These are phyloP conservation scores for Colletotrichum somersetense DNA, from an alignment of 2,329 filamentous ascomycete species.

Conservation along the genomic window DNA sequence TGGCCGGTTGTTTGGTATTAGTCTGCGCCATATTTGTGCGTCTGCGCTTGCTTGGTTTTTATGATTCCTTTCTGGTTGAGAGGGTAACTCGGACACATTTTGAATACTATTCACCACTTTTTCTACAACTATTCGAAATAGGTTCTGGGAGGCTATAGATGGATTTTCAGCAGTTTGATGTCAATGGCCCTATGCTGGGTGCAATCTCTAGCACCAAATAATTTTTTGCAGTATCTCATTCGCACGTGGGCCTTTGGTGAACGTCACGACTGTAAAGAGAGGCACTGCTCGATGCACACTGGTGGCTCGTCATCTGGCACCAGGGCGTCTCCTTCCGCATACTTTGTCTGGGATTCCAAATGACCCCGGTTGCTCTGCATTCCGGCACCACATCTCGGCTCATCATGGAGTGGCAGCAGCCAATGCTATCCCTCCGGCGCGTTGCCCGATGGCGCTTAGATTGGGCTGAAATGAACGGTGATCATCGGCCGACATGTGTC, in stretches of 20 bases:
- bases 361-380: conserved; percentile 1
- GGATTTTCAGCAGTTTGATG: conserved; percentile 35
- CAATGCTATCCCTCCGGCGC: background rate
- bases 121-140: background rate
- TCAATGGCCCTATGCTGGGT: conserved; percentile 12
- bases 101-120: background rate
- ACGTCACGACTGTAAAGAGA: background rate
- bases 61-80: background rate
- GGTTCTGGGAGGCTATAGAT: conserved; percentile 34
- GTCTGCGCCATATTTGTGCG: background rate
- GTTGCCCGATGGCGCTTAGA: background rate
- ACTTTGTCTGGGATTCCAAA: background rate
- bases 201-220: conserved; percentile 10
- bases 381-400: background rate
- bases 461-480: conserved; percentile 38
- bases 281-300: background rate
- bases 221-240: background rate
- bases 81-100: conserved; percentile 2
- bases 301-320: background rate
- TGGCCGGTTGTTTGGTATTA: conserved; percentile 13
- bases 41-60: background rate
- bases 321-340: background rate
- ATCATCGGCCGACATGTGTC: conserved; percentile 30
- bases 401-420: background rate
- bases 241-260: background rate